A percentile compares a stretch with the other conserved stretches of the same genome.
These are phyloP conservation scores for Byssochlamys sp. DNA, from an alignment of 2,329 filamentous ascomycete genomes.

Conservation along the genomic window DNA sequence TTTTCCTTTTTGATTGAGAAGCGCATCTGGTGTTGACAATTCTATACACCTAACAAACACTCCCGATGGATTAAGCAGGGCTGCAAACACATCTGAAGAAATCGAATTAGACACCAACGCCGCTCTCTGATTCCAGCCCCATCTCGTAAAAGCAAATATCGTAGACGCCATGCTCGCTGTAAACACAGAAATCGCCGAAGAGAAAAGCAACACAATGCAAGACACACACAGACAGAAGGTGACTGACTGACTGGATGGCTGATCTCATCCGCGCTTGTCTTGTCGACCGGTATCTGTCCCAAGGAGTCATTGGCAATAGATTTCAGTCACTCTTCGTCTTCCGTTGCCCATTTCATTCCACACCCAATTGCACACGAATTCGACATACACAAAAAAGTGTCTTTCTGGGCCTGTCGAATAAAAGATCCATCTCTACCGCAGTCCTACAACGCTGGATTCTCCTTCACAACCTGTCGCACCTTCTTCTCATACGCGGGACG, in stretches of 20 bases:
- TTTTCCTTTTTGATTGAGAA: not conserved
- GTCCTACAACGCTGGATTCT: constrained; percentile 68
- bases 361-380: not conserved
- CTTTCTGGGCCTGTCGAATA: not conserved
- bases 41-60: not conserved
- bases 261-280: not conserved
- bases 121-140: not conserved
- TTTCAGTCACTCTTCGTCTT: not conserved
- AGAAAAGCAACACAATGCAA: not conserved
- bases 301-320: not conserved
- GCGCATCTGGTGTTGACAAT: not conserved
- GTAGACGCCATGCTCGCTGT: constrained; percentile 20
- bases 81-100: constrained; percentile 1
- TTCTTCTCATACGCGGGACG: constrained; percentile 76
- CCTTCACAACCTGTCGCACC: constrained; percentile 73
- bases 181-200: not conserved
- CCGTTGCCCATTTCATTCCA: not conserved
- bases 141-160: constrained; percentile 4
- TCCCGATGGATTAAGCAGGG: not conserved
- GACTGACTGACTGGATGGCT: not conserved
- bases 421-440: not conserved
- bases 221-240: not conserved
- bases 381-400: not conserved
- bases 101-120: not conserved
- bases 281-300: not conserved